Evolutionary conservation across 2,329 filamentous ascomycete species (phyloP), one percentile per base, ranked within the genome.

Genomic region (Penicillium hesseltinei): DNA sequence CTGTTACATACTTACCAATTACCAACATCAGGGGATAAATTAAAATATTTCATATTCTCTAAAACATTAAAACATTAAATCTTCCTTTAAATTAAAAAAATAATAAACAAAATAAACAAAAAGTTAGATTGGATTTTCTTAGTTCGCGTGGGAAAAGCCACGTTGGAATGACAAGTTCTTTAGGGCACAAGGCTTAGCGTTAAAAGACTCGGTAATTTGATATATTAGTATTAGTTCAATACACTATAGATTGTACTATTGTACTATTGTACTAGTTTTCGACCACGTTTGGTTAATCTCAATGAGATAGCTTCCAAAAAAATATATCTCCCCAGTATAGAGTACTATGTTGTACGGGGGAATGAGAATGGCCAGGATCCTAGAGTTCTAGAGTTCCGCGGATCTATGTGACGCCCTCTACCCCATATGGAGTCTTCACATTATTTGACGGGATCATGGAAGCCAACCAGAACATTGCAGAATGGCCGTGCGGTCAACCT

Each of bases 141-240:
- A 21, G 45, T 33, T 36, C 54, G 54, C 58, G 58, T 60, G 58
- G 55, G 35, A 29, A 29, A 39, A 50, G 47, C 58, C 61, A 61
- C 59, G 59, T 59, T 61, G 56, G 49, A 58, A 54, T 49, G 44
- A 57, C 43, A 39, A 38, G 17, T 25, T 42, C n/a, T 11, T 43
- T 38, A 46, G 51, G 51, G 39, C 44, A 56, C 47, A 51, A 56
- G 54, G 47, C 54, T 51, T 49, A 56, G 54, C 48, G 47, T 46
- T 46, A 56, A 46, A 17, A 43, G 21, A 27, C n/a, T 35, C 51
- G 51, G 54, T 46, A 56, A 44, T 40, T 51, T 45, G 11, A 42
- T 23, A 42, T 27, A 27, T 27, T 23, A 23, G 23, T 15, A 40
- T 23, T 23, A 11, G 11, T 23, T 23, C 39, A 3, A 23, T 17